Conservation (phyloP, 352 stramenopile species). For the Globisporangium echinulatum region DNA sequence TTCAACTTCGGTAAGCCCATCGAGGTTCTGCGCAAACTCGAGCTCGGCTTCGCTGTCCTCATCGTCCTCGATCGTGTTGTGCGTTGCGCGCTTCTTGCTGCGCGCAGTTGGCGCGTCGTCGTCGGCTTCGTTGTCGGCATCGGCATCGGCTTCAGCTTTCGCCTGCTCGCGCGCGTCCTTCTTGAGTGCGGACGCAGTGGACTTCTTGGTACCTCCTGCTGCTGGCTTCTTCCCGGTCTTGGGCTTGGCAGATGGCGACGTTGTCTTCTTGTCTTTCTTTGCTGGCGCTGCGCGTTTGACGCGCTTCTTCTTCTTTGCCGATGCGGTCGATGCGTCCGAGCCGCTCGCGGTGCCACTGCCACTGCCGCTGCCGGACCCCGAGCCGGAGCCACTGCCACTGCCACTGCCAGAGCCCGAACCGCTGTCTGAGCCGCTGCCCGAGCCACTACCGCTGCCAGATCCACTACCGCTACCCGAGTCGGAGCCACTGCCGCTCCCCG, state of each 20-base stretch:
- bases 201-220: conserved; percentile 4
- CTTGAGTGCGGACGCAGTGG: conserved; percentile 8
- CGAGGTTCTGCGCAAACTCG: conserved; percentile 29
- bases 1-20: conserved; percentile 77
- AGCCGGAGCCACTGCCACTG: conserved; percentile 20
- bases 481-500: conserved; percentile 19
- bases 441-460: conserved; percentile 10
- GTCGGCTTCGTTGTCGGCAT: conserved; percentile 59
- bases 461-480: conserved; percentile 3
- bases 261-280: conserved; percentile 29
- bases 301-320: conserved; percentile 27
- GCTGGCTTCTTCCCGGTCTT: conserved; percentile 30
- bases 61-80: conserved; percentile 33
- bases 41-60: conserved; percentile 53
- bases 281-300: conserved; percentile 31
- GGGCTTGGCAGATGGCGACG: conserved; percentile 17
- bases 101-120: conserved; percentile 25
- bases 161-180: conserved; percentile 30
- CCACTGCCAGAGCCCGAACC: conserved; percentile 19
- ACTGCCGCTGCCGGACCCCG: conserved; percentile 24
- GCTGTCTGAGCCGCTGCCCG: conserved; percentile 26
- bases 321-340: conserved; percentile 19
- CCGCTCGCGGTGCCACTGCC: conserved; percentile 22
- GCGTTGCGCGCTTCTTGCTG: conserved; percentile 28
- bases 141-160: conserved; percentile 38